Conservation (phyloP, 2,329 filamentous ascomycete species). For the Purpureocillium lavendulum region DNA sequence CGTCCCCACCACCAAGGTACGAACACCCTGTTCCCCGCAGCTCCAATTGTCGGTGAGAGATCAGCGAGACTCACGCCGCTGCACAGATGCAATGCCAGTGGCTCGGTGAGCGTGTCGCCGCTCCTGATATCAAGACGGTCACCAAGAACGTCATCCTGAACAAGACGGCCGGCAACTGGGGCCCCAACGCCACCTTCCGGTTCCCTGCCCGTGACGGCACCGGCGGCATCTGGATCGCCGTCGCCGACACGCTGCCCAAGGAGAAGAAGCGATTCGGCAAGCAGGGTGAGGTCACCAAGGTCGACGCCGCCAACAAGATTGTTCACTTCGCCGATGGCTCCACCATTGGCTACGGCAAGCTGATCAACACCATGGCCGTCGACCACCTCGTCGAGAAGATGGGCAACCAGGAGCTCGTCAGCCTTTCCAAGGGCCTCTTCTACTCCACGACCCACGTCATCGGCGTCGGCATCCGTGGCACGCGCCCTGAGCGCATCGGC, state of each 20-base stretch:
- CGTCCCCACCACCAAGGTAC: conserved; percentile 90
- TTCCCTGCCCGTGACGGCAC: conserved; percentile 95
- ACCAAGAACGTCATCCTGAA: conserved; percentile 91
- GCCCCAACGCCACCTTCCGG: conserved; percentile 94
- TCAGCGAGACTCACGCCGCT: background rate
- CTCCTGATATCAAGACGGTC: conserved; percentile 88
- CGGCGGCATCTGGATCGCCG: conserved; percentile 97
- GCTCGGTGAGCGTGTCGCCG: conserved; percentile 97
- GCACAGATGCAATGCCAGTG: conserved; percentile 94
- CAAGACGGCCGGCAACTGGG: conserved; percentile 96
- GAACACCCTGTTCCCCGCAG: background rate
- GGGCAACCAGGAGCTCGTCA: conserved; percentile 76
- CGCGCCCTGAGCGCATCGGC: conserved; percentile 87
- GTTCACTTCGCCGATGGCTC: conserved; percentile 79
- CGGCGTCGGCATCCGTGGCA: conserved; percentile 87
- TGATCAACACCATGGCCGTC: conserved; percentile 93
- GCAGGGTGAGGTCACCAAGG: conserved; percentile 73
- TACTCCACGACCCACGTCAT: conserved; percentile 98
- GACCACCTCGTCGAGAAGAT: conserved; percentile 83
- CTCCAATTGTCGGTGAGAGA: background rate
- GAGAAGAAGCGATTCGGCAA: conserved; percentile 89
- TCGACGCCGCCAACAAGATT: conserved; percentile 77
- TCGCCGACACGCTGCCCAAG: conserved; percentile 84
- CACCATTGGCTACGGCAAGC: conserved; percentile 82
- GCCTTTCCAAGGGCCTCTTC: conserved; percentile 82